Evolutionary conservation across 2,329 filamentous ascomycete species (phyloP), one percentile per base, ranked within the genome.

Genomic region (Claviceps cyperi): DNA sequence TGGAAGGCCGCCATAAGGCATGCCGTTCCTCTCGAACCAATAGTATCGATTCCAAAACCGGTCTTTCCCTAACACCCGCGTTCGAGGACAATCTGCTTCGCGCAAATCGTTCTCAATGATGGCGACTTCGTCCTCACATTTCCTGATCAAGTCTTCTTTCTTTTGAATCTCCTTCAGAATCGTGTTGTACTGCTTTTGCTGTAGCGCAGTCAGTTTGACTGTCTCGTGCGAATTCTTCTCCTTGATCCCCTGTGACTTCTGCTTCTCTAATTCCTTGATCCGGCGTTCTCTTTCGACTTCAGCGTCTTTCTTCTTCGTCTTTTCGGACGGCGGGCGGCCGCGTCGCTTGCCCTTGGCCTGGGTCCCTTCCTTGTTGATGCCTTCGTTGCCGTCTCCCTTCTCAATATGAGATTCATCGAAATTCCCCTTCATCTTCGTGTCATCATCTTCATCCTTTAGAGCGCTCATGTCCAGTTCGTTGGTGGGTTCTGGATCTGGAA

Each of bases 31-130:
- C 68, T 98, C 92, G 64, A 97, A 96, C 91, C 92, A 98, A 73
- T 94, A 97, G 67, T 97, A 98, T 49, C 91, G 81, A 66, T 98
- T 97, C 81, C 91, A 95, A 73, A 95, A 98, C 43, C 92, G 81
- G 67, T 98, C 92, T 64, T 92, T 91, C 53, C 92, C 92, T 24
- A 98, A 74, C 17, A 91, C 81, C 54, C 87, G 83, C 17, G 90
- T 95, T 54, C 92, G 83, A 37, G 90, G 87, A 59, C 91, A 95
- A 65, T 96, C 87, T 40, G 90, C 89, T 67, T 97, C 91, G 48
- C 92, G 85, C 44, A 98, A 74, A 63, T 97, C 90, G 59, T 94
- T 90, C 59, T 97, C 91, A 48, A 94, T 79, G 35, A 84, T 77
- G 3, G 81, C 81, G 55, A 98, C 94, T 59, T 91, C 83, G 5